Evolutionary conservation across 148 eudicot species (phyloP).

Genomic region (Fagopyrum esculentum): DNA sequence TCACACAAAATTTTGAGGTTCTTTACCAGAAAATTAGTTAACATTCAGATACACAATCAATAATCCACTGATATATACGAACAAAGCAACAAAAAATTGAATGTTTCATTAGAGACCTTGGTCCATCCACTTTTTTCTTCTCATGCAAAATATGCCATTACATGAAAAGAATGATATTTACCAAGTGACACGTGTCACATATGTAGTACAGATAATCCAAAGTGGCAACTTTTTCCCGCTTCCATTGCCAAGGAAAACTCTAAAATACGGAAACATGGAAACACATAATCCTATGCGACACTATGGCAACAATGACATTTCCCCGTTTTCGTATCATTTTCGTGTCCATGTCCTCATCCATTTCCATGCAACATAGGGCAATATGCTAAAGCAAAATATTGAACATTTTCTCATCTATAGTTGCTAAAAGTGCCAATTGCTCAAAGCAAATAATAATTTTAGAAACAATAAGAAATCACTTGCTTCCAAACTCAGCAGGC

Average conservation of each 20-base stretch:
- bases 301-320: no score
- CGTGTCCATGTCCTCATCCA: no score
- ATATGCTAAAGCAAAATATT: neutral
- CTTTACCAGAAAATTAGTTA: neutral
- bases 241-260: no score
- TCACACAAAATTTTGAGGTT: neutral
- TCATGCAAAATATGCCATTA: neutral
- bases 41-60: neutral
- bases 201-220: neutral
- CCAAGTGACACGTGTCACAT: neutral
- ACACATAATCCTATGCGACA: no score
- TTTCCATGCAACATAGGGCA: no score
- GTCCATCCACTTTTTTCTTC: neutral
- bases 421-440: neutral
- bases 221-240: no score
- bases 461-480: neutral
- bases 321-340: no score
- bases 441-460: neutral
- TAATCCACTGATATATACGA: neutral
- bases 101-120: neutral
- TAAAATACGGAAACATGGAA: no score
- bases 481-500: neutral
- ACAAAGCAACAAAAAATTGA: no score
- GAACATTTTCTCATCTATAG: neutral
- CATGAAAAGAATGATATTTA: neutral